Evolutionary conservation across 2,329 filamentous ascomycete genomes (phyloP), one percentile per base, ranked within the genome.

Genomic region (Arthroderma sp.): DNA sequence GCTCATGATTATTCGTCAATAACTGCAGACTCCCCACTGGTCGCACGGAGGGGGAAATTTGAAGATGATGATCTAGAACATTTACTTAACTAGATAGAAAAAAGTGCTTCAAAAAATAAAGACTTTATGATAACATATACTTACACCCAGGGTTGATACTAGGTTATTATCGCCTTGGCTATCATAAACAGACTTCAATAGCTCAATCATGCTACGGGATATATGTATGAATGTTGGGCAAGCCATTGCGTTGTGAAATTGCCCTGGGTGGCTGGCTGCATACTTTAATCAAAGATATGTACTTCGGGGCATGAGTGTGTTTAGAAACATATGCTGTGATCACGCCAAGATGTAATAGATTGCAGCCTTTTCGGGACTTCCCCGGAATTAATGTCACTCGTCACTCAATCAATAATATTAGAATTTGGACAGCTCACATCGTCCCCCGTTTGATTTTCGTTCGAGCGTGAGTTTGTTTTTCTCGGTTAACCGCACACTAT

Each of bases 1-100:
- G 79, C 80, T 0, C 78, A 82, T 63, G 70, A 78, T 17, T 81
- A 76, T 66, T 60, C 67, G 0, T 69, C 65, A 1, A 76, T 81
- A 17, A 62, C 66, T 4, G 63, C 69, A 15, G 63, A 66, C 15
- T 73, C 70, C 41, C 71, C 73, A 0, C 60, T 74, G 5, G 64
- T 76, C 9, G 64, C 69, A n/a, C 70, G 67, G 55, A 67, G 77
- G 2, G 66, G 31, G 15, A 33, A 17, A 25, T 38, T 57, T 31
- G 55, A 51, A 51, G 55, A 57, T 13, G 55, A 57, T 6, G 55
- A 44, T 21, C 31, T 43, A 33, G 47, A 51, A 33, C 23, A 51
- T n/a, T 25, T 51, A 6, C 13, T 51, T 19, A 17, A n/a, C 8
- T 51, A 51, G 25, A 51, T 9, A 51, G 35, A 38, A 13, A 58